phyloP scores from a whole-genome alignment of 768 basidiomycete species.

The Calocera cornea region DNA sequence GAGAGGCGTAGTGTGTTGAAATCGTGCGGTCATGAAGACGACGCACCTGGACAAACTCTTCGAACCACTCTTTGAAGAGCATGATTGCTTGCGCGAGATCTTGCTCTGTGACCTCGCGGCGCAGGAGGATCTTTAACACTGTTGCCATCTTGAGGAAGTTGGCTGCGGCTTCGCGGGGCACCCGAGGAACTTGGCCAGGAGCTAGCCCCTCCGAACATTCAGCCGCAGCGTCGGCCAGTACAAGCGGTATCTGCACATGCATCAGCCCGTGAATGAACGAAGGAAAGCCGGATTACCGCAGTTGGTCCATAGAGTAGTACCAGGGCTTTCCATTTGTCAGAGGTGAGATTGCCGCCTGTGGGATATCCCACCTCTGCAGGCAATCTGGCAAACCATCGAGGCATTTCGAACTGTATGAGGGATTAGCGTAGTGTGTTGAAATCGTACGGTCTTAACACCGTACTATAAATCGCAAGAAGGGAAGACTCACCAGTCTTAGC shows the following conservation, averaged over 20 bases:
- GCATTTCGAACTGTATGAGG: background rate
- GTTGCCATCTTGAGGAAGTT: background rate
- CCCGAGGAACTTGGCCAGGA: too few relatives aligned
- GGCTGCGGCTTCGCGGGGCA: background rate
- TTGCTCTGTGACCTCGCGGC: background rate
- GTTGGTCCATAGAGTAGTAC: background rate
- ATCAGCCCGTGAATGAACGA: background rate
- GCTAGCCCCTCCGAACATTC: too few relatives aligned
- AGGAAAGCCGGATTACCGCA: background rate
- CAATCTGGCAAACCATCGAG: background rate
- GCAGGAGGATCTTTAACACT: background rate
- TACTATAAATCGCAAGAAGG: background rate
- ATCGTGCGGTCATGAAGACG: too few relatives aligned
- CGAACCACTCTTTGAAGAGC: background rate
- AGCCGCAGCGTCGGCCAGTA: background rate
- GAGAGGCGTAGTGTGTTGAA: too few relatives aligned
- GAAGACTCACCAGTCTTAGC: background rate
- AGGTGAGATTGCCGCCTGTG: background rate
- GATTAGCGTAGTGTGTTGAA: too few relatives aligned
- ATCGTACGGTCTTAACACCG: background rate
- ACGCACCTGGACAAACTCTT: background rate
- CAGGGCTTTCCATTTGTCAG: background rate
- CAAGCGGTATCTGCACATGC: background rate
- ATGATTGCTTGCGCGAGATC: background rate
- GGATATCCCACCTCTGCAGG: background rate